Evolutionary conservation across 2,329 filamentous ascomycete genomes (phyloP).

Genomic region (Westerdykella ornata): DNA sequence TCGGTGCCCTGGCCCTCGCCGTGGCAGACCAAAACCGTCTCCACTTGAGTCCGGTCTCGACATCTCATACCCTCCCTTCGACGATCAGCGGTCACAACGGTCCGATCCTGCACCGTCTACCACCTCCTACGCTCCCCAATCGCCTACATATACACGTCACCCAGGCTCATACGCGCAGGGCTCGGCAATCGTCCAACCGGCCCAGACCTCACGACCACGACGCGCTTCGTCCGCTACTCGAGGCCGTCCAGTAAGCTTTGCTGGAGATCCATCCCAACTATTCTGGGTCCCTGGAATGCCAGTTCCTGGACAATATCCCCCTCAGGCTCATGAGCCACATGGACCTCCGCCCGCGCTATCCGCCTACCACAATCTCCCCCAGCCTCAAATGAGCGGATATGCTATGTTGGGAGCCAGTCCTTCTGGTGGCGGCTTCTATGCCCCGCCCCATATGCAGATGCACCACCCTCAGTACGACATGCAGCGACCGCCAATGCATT

Average conservation of each 20-base stretch:
- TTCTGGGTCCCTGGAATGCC: constrained; percentile 20
- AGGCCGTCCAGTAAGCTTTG: constrained; percentile 33
- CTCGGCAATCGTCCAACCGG: constrained; percentile 25
- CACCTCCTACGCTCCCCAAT: constrained; percentile 16
- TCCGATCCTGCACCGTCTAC: constrained; percentile 25
- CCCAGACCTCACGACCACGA: constrained; percentile 16
- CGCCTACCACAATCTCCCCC: constrained; percentile 16
- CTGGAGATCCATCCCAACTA: constrained; percentile 5
- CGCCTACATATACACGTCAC: constrained; percentile 23
- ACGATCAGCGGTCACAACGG: constrained; percentile 23
- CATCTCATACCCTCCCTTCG: constrained; percentile 17
- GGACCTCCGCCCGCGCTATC: constrained; percentile 31
- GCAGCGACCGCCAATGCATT: constrained; percentile 17
- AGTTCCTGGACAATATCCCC: constrained; percentile 15
- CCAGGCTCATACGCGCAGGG: constrained; percentile 18
- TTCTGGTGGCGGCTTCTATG: constrained; percentile 14
- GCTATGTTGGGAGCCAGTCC: constrained; percentile 10
- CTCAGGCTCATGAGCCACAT: constrained; percentile 13
- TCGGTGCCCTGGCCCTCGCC: constrained; percentile 7
- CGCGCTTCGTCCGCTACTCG: constrained; percentile 15
- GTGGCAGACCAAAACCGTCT: constrained; percentile 13
- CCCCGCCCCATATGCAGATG: constrained; percentile 7
- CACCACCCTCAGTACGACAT: constrained; percentile 12
- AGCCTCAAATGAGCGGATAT: constrained; percentile 10
- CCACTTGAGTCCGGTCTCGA: constrained; percentile 27